These are phyloP conservation scores for Lithohypha guttulata DNA, from an alignment of 2,329 filamentous ascomycete genomes.

Conservation along the genomic window DNA sequence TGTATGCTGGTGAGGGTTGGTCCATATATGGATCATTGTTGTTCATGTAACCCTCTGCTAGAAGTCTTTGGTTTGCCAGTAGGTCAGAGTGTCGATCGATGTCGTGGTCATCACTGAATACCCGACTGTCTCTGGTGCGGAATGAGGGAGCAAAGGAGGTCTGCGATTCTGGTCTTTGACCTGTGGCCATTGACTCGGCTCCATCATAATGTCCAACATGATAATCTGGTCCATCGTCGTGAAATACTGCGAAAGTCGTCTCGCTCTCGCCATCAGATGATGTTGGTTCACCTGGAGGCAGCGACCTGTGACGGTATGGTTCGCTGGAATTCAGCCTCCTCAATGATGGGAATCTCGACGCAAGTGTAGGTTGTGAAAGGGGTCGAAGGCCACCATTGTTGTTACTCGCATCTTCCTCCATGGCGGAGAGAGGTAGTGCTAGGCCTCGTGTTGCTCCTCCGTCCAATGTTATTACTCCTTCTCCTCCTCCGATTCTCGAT, in stretches of 20 bases:
- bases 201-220: constrained; percentile 22
- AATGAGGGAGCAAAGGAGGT: constrained; percentile 22
- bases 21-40: constrained; percentile 20
- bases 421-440: constrained; percentile 7
- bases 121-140: constrained; percentile 19
- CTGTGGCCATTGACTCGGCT: constrained; percentile 15
- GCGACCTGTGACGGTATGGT: constrained; percentile 20
- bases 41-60: constrained; percentile 21
- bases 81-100: constrained; percentile 19
- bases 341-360: constrained; percentile 22
- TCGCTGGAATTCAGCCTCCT: constrained; percentile 20
- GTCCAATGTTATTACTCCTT: not conserved
- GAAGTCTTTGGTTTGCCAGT: constrained; percentile 21
- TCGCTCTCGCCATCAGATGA: constrained; percentile 22
- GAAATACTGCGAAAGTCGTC: constrained; percentile 22
- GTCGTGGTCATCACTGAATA: constrained; percentile 19
- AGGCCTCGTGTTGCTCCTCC: not conserved
- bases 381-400: constrained; percentile 17
- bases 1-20: constrained; percentile 16
- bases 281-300: constrained; percentile 19
- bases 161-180: constrained; percentile 18
- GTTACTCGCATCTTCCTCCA: constrained; percentile 18
- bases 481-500: constrained; percentile 7
- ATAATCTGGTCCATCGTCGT: constrained; percentile 22
- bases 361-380: constrained; percentile 18